These are phyloP conservation scores for Eudorina sp. DNA, from an alignment of 139 green algal species.

Conservation along the genomic window DNA sequence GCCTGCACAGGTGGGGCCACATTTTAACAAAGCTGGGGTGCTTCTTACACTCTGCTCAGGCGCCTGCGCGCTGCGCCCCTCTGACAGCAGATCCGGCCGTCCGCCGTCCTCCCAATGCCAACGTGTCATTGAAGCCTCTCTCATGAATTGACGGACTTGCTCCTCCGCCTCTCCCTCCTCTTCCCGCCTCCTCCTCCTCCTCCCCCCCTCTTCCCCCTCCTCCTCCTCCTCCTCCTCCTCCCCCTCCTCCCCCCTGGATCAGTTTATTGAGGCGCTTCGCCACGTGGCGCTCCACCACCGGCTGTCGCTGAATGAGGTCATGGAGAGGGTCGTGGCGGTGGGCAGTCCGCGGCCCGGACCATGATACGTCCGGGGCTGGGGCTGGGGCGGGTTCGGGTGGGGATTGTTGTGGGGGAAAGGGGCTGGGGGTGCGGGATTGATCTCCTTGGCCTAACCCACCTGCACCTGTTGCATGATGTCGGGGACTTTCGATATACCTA, in stretches of 20 bases:
- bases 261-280: conserved; percentile 64
- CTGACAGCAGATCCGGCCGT: too few relatives aligned
- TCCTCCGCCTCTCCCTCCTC: too few relatives aligned
- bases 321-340: conserved; percentile 63
- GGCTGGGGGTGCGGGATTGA: too few relatives aligned
- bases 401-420: too few relatives aligned
- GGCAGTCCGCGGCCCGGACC: conserved; percentile 14
- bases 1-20: too few relatives aligned
- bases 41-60: too few relatives aligned
- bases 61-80: too few relatives aligned
- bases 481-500: not conserved
- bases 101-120: not conserved
- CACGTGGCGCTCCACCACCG: conserved; percentile 58
- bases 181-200: not conserved
- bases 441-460: too few relatives aligned
- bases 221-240: not conserved
- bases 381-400: too few relatives aligned
- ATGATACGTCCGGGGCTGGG: not conserved
- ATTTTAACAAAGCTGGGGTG: too few relatives aligned
- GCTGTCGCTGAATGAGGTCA: conserved; percentile 55
- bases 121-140: not conserved
- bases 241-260: not conserved
- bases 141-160: too few relatives aligned
- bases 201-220: not conserved
- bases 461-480: too few relatives aligned